phyloP scores from a whole-genome alignment of 2,329 filamentous ascomycete genomes.

The Microcyclospora tardicrescens region DNA sequence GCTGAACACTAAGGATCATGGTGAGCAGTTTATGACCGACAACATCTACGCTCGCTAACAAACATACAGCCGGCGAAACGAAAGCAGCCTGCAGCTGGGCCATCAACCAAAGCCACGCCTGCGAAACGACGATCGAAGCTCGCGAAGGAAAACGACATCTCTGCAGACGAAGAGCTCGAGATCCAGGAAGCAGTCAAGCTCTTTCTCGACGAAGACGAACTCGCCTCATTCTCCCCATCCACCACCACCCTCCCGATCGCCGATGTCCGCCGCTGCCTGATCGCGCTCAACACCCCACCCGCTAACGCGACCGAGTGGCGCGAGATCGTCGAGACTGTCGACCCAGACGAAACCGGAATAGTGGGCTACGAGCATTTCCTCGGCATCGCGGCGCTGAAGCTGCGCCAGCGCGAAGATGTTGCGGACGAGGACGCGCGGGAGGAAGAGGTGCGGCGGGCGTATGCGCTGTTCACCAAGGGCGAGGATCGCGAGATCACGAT shows the following conservation, averaged over 20 bases:
- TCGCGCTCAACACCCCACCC: conserved; percentile 66
- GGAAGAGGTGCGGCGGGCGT: conserved; percentile 70
- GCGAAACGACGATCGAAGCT: conserved; percentile 65
- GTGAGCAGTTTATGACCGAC: too few relatives aligned
- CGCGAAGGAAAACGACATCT: conserved; percentile 81
- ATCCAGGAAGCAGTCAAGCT: conserved; percentile 82
- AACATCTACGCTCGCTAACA: too few relatives aligned
- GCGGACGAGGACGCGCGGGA: conserved; percentile 33
- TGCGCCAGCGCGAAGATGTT: conserved; percentile 44
- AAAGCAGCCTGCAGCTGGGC: conserved; percentile 15
- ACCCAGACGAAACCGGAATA: conserved; percentile 68
- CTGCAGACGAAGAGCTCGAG: conserved; percentile 70
- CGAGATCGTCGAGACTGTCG: conserved; percentile 67
- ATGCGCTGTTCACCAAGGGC: conserved; percentile 59
- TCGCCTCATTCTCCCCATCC: conserved; percentile 15
- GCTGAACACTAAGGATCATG: too few relatives aligned
- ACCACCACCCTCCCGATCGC: conserved; percentile 8
- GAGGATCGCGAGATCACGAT: conserved; percentile 59
- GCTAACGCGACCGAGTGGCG: conserved; percentile 51
- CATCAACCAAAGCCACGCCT: conserved; percentile 15
- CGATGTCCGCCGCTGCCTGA: conserved; percentile 36
- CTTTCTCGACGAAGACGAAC: conserved; percentile 40
- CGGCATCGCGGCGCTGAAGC: conserved; percentile 74
- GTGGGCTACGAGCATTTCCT: conserved; percentile 72
- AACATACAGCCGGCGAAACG: conserved; percentile 17